Evolutionary conservation across 139 green algal species (phyloP), one percentile per base, ranked within the genome.

Genomic region (Chlorella vulgaris): DNA sequence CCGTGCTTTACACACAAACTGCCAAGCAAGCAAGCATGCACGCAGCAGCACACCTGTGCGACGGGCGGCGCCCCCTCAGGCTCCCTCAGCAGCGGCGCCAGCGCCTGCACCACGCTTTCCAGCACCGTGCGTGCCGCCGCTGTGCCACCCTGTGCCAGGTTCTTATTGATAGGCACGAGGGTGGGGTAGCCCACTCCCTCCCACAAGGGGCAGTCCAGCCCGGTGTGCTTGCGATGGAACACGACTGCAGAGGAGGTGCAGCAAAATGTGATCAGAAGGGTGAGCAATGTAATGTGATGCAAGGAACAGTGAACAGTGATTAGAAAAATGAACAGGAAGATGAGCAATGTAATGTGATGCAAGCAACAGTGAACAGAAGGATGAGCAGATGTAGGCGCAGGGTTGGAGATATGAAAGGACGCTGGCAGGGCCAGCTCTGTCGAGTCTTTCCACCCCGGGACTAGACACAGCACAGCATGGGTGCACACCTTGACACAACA

Each of bases 121-220:
- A 87, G 39, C 53, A 69, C 22, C 5, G 40, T 33, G 22, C 55
- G 39, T 35, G 89, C 76, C 6, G 86, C 86, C 24, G 65, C 61
- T 24, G 13, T 31, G 10, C 86, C 86, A 21, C 86, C 84, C 19
- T 42, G 69, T 7, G 33, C 58, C 35, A 78, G 71, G 18, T 42
- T 33, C 36, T 47, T 38, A 18, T 43, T 43, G 42, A 90, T 21
- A 19, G 76, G 78, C 21, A 90, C 43, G 50, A 90, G 50, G 47
- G 83, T 67, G 28, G 86, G 83, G 29, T 68, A 21, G 8, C 69
- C 71, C 47, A 78, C 65, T 13, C n/a, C 39, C 5, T 67, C 40
- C 19, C 28, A 70, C 21, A 29, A 22, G 1, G 61, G 61, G 28
- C 69, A 55, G 3, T 69, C 66, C 35, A 35, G n/a, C 2, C n/a